Evolutionary conservation across 306 rosid genomes (phyloP).

Genomic region (Rosa lucieae): DNA sequence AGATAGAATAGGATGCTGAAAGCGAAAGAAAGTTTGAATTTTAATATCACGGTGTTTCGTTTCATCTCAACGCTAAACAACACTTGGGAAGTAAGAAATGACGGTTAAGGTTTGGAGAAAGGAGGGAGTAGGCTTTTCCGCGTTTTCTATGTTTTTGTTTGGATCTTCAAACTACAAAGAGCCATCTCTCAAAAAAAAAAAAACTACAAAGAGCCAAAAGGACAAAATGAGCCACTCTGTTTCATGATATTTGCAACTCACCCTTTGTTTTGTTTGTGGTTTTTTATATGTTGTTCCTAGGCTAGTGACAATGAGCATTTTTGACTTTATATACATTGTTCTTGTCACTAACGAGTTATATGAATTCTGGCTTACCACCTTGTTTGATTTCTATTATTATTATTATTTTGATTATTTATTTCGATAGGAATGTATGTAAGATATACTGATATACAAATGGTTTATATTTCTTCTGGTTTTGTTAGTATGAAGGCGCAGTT

Average conservation of each 20-base stretch:
- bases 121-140: neutral
- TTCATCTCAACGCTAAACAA: neutral
- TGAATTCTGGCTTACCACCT: neutral
- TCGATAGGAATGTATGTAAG: neutral
- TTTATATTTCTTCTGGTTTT: neutral
- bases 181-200: neutral
- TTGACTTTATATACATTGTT: neutral
- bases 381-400: neutral
- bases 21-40: neutral
- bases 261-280: neutral
- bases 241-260: neutral
- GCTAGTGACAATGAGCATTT: neutral
- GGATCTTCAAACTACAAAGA: neutral
- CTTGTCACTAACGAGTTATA: neutral
- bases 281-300: neutral
- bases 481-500: constrained; percentile 88
- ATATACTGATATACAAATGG: neutral
- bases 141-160: neutral
- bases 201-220: neutral
- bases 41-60: neutral
- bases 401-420: neutral
- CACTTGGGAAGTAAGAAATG: neutral
- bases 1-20: neutral
- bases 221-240: neutral
- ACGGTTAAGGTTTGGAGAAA: neutral